phyloP scores from a whole-genome alignment of 2,329 filamentous ascomycete species.

The Sclerotinia sclerotiorum region DNA sequence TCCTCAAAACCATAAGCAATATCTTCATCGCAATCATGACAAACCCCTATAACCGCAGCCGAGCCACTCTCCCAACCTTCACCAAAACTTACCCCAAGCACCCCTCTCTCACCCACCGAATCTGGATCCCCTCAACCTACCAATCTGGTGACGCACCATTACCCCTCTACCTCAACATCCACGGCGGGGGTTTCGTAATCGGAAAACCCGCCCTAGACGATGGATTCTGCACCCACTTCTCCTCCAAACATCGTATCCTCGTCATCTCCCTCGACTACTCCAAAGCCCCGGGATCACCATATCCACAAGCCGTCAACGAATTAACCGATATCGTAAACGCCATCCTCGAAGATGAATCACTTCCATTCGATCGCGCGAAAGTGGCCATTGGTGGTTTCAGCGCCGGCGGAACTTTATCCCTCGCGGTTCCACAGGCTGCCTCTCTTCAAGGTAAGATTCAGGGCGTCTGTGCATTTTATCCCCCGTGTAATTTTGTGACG shows the following conservation, averaged over 20 bases:
- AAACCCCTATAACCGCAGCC: not conserved
- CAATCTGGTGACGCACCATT: conserved; percentile 13
- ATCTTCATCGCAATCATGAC: not conserved
- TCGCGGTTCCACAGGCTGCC: conserved; percentile 45
- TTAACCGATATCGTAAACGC: conserved; percentile 46
- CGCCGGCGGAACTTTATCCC: conserved; percentile 51
- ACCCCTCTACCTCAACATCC: conserved; percentile 47
- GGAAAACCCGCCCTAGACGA: conserved; percentile 48
- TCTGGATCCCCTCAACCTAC: conserved; percentile 19
- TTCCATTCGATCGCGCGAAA: conserved; percentile 47
- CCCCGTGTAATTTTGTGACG: conserved; percentile 45
- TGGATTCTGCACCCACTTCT: conserved; percentile 47
- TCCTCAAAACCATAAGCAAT: not conserved
- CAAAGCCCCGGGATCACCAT: conserved; percentile 48
- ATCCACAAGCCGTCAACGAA: conserved; percentile 48
- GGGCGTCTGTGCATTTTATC: conserved; percentile 47
- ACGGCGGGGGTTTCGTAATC: conserved; percentile 52
- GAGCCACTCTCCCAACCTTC: conserved; percentile 16
- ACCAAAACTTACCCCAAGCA: conserved; percentile 22
- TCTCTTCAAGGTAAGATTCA: conserved; percentile 36
- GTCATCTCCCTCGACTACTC: conserved; percentile 51
- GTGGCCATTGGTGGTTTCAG: conserved; percentile 51
- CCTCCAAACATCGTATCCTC: conserved; percentile 44
- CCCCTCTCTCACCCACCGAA: conserved; percentile 18
- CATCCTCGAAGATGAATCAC: conserved; percentile 45